phyloP scores from a whole-genome alignment of 1,284 basidiomycete genomes.

The Gomphus bonarii region DNA sequence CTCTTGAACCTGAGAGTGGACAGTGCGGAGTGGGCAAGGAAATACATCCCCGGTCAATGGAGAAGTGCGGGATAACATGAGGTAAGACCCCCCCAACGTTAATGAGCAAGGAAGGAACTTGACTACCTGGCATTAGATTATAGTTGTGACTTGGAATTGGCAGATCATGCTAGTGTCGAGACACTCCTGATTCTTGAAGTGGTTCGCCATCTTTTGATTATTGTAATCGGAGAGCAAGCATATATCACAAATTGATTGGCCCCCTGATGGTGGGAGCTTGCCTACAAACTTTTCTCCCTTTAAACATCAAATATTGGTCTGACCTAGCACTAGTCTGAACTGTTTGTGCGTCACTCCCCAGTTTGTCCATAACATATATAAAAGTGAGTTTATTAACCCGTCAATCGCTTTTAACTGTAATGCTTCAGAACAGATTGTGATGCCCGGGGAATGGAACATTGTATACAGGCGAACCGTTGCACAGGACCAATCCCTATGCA shows the following conservation, averaged over 20 bases:
- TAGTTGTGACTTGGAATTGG: neutral
- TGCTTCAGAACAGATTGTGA: neutral
- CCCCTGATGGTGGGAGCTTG: neutral
- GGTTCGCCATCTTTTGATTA: neutral
- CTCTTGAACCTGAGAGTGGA: conserved; percentile 57
- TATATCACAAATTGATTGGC: neutral
- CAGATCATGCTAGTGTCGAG: neutral
- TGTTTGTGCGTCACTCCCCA: neutral
- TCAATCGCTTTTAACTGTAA: neutral
- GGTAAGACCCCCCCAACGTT: neutral
- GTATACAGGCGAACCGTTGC: too few species aligned
- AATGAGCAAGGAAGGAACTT: neutral
- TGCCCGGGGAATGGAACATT: too few species aligned
- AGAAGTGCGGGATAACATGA: neutral
- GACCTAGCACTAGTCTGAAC: neutral
- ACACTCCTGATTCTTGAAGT: neutral
- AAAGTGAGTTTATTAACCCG: neutral
- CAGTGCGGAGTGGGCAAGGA: conserved; percentile 55
- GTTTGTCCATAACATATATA: neutral
- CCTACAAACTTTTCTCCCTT: too few species aligned
- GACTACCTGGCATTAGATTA: neutral
- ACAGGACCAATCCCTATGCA: too few species aligned
- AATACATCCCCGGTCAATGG: conserved; percentile 28
- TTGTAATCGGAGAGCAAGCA: neutral
- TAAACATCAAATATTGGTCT: neutral